Percentiles rank a stretch among this genome's conserved stretches.
Conservation (phyloP, 345 rosid genomes). For the Zanthoxylum bungeanum region DNA sequence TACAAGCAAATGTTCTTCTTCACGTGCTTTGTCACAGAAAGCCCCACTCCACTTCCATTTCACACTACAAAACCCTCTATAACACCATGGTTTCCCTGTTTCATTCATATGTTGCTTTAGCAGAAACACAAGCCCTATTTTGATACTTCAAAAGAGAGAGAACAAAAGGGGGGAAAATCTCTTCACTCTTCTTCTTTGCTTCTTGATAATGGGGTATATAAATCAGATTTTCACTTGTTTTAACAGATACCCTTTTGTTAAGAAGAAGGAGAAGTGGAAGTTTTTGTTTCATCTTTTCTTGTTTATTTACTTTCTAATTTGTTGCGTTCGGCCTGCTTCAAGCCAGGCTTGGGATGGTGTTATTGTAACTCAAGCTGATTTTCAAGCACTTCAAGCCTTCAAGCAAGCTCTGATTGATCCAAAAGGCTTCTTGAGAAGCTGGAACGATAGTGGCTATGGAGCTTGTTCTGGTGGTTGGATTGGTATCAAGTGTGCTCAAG, state of each 20-base stretch:
- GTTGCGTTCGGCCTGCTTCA: conserved; percentile 27
- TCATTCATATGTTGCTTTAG: conserved; percentile 18
- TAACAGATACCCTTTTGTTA: conserved; percentile 8
- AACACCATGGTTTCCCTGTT: conserved; percentile 28
- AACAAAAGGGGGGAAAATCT: background rate
- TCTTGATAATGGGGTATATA: conserved; percentile 16
- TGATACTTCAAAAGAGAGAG: background rate
- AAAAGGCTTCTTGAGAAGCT: conserved; percentile 65
- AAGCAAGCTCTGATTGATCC: conserved; percentile 63
- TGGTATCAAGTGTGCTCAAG: conserved; percentile 90
- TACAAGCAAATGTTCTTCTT: conserved; percentile 36
- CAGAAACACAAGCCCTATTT: background rate
- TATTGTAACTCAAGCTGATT: conserved; percentile 70
- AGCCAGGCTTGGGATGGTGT: conserved; percentile 68
- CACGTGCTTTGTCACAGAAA: conserved; percentile 38
- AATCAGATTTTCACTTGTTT: background rate
- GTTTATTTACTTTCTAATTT: conserved; percentile 20
- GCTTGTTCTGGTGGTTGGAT: conserved; percentile 92
- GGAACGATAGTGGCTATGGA: conserved; percentile 70
- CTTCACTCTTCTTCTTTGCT: background rate
- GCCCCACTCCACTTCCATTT: conserved; percentile 19
- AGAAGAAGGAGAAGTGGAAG: conserved; percentile 32
- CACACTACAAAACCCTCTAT: conserved; percentile 41
- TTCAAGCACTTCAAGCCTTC: conserved; percentile 71
- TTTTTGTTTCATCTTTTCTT: conserved; percentile 12